Evolutionary conservation across 352 stramenopile species (phyloP).

Genomic region (Phytophthora quininea): DNA sequence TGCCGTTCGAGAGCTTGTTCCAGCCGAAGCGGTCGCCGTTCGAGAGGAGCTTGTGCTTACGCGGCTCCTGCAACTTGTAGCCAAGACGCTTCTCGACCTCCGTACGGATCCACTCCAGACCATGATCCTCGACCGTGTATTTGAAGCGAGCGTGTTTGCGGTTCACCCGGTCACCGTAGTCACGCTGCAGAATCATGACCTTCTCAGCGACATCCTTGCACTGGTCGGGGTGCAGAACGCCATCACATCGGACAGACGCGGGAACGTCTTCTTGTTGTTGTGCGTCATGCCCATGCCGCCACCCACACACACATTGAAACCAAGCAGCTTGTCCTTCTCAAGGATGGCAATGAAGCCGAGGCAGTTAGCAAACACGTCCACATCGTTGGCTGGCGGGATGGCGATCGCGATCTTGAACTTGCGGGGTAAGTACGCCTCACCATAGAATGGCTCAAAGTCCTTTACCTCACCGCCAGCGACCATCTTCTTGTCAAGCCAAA

Average conservation of each 20-base stretch:
- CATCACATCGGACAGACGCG: slow-evolving; percentile 95
- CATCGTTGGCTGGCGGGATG: slow-evolving; percentile 96
- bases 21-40: slow-evolving; percentile 83
- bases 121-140: slow-evolving; percentile 98
- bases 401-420: slow-evolving; percentile 99
- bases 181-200: slow-evolving; percentile 94
- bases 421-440: slow-evolving; percentile 95
- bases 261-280: slow-evolving; percentile 98
- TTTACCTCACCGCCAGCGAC: slow-evolving; percentile 91
- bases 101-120: slow-evolving; percentile 93
- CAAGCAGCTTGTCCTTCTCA: slow-evolving; percentile 79
- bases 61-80: slow-evolving; percentile 91
- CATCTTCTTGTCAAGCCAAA: slow-evolving; percentile 98
- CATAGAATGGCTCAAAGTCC: slow-evolving; percentile 98
- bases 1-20: slow-evolving; percentile 72
- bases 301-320: slow-evolving; percentile 97
- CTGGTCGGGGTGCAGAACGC: slow-evolving; percentile 96
- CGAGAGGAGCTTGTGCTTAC: slow-evolving; percentile 67
- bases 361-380: slow-evolving; percentile 98
- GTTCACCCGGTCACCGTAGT: slow-evolving; percentile 97
- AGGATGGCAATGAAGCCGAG: slow-evolving; percentile 96
- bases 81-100: slow-evolving; percentile 95
- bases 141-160: slow-evolving; percentile 97
- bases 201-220: slow-evolving; percentile 91
- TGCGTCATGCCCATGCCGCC: slow-evolving; percentile 98